Conservation (phyloP, 805 yeast genomes). For the Barnettozyma californica region DNA sequence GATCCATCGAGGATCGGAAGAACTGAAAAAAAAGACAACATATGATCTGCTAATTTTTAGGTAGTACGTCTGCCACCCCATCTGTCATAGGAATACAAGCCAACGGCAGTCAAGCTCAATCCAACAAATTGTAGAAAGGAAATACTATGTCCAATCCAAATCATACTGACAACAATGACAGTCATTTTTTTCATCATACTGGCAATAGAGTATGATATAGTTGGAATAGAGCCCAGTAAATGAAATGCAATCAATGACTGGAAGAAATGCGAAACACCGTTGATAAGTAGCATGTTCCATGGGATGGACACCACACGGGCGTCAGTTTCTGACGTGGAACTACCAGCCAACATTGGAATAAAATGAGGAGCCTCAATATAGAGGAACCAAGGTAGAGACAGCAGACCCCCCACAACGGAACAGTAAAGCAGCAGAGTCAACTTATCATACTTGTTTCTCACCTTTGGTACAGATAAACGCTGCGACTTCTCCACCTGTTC, state of each 20-base stretch:
- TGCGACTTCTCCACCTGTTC: constrained; percentile 13
- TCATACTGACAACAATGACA: constrained; percentile 71
- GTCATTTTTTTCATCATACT: constrained; percentile 85
- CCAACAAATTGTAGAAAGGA: constrained; percentile 44
- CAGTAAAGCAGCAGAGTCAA: constrained; percentile 77
- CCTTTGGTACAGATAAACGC: constrained; percentile 12
- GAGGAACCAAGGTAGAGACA: constrained; percentile 72
- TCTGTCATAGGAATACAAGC: constrained; percentile 58
- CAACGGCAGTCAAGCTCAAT: constrained; percentile 44
- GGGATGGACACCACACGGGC: constrained; percentile 31
- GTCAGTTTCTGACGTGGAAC: constrained; percentile 16
- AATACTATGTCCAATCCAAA: constrained; percentile 49
- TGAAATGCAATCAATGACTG: constrained; percentile 82
- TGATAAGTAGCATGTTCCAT: constrained; percentile 48
- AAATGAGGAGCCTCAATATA: constrained; percentile 49
- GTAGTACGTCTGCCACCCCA: constrained; percentile 35
- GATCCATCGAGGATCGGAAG: constrained; percentile 1
- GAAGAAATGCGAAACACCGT: constrained; percentile 71
- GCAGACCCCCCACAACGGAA: constrained; percentile 62
- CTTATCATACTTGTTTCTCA: constrained; percentile 59
- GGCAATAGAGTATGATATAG: constrained; percentile 83
- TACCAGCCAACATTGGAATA: constrained; percentile 2
- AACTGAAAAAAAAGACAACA: neutral
- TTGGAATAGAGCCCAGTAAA: constrained; percentile 72
- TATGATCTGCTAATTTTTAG: too few relatives aligned